phyloP scores from a whole-genome alignment of 306 rosid species.

The Glycine soja region DNA sequence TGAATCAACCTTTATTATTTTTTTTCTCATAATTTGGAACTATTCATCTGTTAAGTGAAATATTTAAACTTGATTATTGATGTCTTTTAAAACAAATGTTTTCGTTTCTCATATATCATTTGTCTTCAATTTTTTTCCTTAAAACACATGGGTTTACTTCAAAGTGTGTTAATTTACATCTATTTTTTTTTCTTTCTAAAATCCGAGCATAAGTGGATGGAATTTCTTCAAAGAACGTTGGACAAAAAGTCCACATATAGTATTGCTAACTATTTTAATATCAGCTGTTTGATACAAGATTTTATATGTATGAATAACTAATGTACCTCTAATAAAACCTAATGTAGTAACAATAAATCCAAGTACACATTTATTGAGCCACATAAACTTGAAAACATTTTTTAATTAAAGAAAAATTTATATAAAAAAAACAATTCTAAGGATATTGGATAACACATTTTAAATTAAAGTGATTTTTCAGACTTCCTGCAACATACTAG shows the following conservation, averaged over 20 bases:
- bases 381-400: not conserved
- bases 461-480: not conserved
- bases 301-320: no score
- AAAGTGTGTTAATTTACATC: not conserved
- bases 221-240: not conserved
- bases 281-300: no score
- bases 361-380: not conserved
- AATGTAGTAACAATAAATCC: not conserved
- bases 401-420: not conserved
- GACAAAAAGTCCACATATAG: not conserved
- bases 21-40: not conserved
- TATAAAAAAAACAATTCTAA: not conserved
- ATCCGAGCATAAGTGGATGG: not conserved
- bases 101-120: not conserved
- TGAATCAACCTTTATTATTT: no score
- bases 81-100: not conserved
- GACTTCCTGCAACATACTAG: not conserved
- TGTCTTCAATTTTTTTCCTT: not conserved
- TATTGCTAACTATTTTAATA: no score
- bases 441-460: not conserved
- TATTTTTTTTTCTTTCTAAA: not conserved
- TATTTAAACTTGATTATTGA: not conserved
- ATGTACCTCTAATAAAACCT: no score
- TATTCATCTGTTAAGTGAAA: no score
- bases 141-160: no score